Conservation (phyloP, 225 moss, liverwort and hornwort species). For the Physcomitrium patens region DNA sequence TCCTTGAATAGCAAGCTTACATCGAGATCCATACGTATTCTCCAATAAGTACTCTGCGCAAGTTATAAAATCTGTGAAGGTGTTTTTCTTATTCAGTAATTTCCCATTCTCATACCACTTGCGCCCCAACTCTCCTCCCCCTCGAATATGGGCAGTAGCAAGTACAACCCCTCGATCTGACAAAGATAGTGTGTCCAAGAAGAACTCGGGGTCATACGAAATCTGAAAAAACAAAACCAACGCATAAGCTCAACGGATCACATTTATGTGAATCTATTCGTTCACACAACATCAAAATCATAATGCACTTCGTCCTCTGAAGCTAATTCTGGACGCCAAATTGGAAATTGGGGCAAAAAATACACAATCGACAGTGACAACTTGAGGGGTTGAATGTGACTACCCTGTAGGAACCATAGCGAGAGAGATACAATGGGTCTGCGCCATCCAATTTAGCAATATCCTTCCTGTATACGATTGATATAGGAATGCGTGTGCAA, state of each 20-base stretch:
- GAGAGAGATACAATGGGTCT: conserved; percentile 81
- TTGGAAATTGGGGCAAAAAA: not conserved
- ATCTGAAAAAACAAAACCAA: conserved; percentile 48
- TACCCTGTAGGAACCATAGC: conserved; percentile 98
- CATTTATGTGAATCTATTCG: conserved; percentile 4
- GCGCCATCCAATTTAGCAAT: conserved; percentile 85
- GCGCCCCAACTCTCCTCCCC: conserved; percentile 97
- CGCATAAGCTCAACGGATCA: conserved; percentile 27
- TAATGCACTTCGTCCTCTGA: not conserved
- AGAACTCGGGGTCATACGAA: conserved; percentile 79
- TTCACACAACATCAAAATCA: conserved; percentile 12
- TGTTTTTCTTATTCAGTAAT: conserved; percentile 80
- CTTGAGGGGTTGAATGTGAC: conserved; percentile 15
- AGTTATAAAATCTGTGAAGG: conserved; percentile 85
- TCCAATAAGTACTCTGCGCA: conserved; percentile 83
- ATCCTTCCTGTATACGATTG: conserved; percentile 82
- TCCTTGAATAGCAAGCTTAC: conserved; percentile 82
- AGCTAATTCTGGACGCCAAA: not conserved
- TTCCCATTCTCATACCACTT: conserved; percentile 97
- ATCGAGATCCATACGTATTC: conserved; percentile 74
- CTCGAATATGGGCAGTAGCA: conserved; percentile 94
- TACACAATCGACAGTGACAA: not conserved
- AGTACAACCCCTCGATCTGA: conserved; percentile 82
- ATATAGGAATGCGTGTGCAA: conserved; percentile 83
- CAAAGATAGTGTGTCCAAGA: conserved; percentile 65